phyloP scores from a whole-genome alignment of 129 eudicot genomes.

The Chrysanthemum lavandulifolium region DNA sequence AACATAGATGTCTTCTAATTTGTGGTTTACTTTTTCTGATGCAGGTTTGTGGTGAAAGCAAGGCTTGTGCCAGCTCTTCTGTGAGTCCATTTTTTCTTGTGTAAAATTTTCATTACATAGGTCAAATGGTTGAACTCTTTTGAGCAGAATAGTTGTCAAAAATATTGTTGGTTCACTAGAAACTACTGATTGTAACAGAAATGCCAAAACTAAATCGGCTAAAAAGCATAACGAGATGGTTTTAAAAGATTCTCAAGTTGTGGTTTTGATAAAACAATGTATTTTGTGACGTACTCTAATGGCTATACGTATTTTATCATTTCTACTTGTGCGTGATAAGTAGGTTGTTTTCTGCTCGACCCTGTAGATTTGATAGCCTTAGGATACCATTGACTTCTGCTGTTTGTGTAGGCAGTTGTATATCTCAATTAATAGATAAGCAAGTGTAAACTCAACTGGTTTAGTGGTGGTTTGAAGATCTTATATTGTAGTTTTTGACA shows the following conservation, averaged over 20 bases:
- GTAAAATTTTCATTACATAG: conserved; percentile 41
- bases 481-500: neutral
- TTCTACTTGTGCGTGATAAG: conserved; percentile 12
- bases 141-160: conserved; percentile 34
- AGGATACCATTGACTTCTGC: neutral
- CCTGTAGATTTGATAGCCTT: too few species aligned
- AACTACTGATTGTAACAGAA: conserved; percentile 27
- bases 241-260: conserved; percentile 20
- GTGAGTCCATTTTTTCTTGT: conserved; percentile 39
- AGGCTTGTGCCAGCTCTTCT: conserved; percentile 31
- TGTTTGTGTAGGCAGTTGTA: neutral
- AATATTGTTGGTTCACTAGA: conserved; percentile 20
- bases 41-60: conserved; percentile 39
- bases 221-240: conserved; percentile 27
- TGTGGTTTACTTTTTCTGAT: neutral
- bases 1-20: neutral
- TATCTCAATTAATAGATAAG: neutral
- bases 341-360: conserved; percentile 1
- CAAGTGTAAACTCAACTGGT: neutral
- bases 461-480: neutral
- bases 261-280: conserved; percentile 33
- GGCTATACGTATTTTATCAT: conserved; percentile 4
- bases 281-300: conserved; percentile 18
- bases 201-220: conserved; percentile 19
- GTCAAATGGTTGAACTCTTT: conserved; percentile 40